Conservation (phyloP, 768 basidiomycete genomes). For the Suillus occidentalis region DNA sequence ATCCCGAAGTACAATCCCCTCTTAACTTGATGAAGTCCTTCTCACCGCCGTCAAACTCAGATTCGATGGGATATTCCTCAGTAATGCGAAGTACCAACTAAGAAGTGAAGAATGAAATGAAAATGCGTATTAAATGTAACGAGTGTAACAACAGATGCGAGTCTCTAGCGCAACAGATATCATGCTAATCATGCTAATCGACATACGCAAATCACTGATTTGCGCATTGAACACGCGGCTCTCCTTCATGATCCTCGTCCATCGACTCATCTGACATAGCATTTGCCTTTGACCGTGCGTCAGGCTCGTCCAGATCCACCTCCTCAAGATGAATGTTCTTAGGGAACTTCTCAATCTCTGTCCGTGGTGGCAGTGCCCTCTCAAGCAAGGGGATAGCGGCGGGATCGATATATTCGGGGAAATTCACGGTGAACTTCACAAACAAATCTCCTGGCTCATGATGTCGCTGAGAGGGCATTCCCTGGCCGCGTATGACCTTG, state of each 20-base stretch:
- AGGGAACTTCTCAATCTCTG: constrained; percentile 62
- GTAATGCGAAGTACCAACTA: constrained; percentile 6
- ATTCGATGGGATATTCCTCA: constrained; percentile 28
- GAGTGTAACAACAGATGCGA: constrained; percentile 29
- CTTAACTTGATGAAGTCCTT: not conserved
- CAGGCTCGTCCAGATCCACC: constrained; percentile 77
- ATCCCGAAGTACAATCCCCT: constrained; percentile 67
- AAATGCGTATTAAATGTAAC: constrained; percentile 29
- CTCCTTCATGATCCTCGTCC: constrained; percentile 88
- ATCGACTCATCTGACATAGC: constrained; percentile 72
- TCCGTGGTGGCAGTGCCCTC: constrained; percentile 79
- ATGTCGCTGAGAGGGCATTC: constrained; percentile 98
- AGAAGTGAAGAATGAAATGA: constrained; percentile 12
- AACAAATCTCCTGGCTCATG: constrained; percentile 95
- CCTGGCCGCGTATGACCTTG: constrained; percentile 91
- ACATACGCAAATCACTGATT: constrained; percentile 58
- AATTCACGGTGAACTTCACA: constrained; percentile 82
- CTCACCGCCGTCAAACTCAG: constrained; percentile 11
- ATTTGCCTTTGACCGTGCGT: constrained; percentile 50
- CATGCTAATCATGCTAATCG: constrained; percentile 6
- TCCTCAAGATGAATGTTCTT: constrained; percentile 78
- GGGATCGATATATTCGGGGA: constrained; percentile 81
- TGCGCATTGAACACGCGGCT: constrained; percentile 94
- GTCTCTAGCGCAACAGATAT: constrained; percentile 28
- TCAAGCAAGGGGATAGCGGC: constrained; percentile 73